Base-by-base conservation (phyloP, 352 stramenopile species). In the Globisporangium iwayamae region DNA sequence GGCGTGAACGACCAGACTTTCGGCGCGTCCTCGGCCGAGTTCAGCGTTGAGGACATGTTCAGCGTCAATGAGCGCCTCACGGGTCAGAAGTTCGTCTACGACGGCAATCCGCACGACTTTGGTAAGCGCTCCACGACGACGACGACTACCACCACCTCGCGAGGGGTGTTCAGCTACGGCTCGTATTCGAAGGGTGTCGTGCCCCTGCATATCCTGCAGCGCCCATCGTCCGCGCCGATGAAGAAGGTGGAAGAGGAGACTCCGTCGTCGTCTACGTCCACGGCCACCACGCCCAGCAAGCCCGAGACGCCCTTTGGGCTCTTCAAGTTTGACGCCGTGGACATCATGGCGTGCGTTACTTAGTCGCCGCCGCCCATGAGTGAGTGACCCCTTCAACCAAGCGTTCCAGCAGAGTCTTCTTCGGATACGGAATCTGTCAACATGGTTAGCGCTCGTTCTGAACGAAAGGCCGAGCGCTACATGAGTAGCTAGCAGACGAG, bases 1-100 rank as follows among this genome's bases (percentile, higher is more conserved):
- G 76, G 80, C n/a, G 73, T 98, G 34, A 95, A 97, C 54, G 73
- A 80, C 62, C 81, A 96, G 53, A 97, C 91, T 10, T 91, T 98
- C 28, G 89, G 89, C n/a, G 72, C 74, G 18, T 75, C 73, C 4
- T 83, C 83, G 54, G 84, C 90, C 45, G 68, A 78, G 1, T 91
- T 94, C 72, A 93, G 93, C 56, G 95, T 98, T 51, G 91, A 98
- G 66, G 95, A 98, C 34, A 98, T 98, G 95, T 98, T 98, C 69
- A 87, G 75, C 54, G 85, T 96, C 28, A 98, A 98, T 72, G 93
- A 98, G 79, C 77, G 79, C 61, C 70, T 98, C 38, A 91, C 91
- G 20, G 94, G 94, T 14, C 75, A 89, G 25, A 98, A 97, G 67
- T 96, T 98, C 36, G 86, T 91, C 38, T 98, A 98, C 65, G 90